These are phyloP conservation scores for Pseudogymnoascus pannorum DNA, from an alignment of 2,329 filamentous ascomycete genomes.

Conservation along the genomic window DNA sequence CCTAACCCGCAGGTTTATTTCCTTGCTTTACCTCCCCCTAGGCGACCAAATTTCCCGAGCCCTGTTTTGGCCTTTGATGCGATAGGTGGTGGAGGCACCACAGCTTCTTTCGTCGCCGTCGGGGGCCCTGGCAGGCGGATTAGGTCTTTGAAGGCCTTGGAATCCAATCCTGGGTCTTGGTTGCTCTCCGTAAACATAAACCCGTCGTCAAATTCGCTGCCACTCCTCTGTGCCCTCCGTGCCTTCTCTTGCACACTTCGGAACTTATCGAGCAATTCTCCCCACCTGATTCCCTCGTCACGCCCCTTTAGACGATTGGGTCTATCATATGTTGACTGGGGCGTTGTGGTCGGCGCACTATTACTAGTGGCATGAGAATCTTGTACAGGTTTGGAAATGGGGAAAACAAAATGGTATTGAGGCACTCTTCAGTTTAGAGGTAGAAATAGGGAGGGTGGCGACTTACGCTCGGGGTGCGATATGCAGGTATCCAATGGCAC, in stretches of 20 bases:
- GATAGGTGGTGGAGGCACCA: constrained; percentile 23
- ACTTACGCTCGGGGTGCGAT: constrained; percentile 72
- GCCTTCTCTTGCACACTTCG: constrained; percentile 82
- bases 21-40: constrained; percentile 50
- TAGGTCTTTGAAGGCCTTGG: constrained; percentile 32
- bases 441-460: constrained; percentile 18
- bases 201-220: constrained; percentile 40
- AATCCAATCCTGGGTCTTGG: constrained; percentile 22
- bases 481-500: constrained; percentile 91
- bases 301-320: constrained; percentile 71
- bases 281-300: constrained; percentile 86
- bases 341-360: constrained; percentile 41
- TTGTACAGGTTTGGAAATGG: neutral
- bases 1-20: constrained; percentile 5
- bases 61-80: constrained; percentile 54
- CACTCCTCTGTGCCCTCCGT: constrained; percentile 57
- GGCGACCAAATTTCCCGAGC: constrained; percentile 60
- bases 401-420: neutral
- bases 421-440: neutral
- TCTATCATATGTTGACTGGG: constrained; percentile 57
- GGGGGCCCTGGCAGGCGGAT: constrained; percentile 31
- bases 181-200: constrained; percentile 41
- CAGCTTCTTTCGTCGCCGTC: constrained; percentile 43
- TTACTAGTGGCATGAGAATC: neutral
- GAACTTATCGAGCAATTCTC: constrained; percentile 90